Evolutionary conservation across 1,284 basidiomycete species (phyloP), one percentile per base, ranked within the genome.

Genomic region (Cutaneotrichosporon cavernicola): DNA sequence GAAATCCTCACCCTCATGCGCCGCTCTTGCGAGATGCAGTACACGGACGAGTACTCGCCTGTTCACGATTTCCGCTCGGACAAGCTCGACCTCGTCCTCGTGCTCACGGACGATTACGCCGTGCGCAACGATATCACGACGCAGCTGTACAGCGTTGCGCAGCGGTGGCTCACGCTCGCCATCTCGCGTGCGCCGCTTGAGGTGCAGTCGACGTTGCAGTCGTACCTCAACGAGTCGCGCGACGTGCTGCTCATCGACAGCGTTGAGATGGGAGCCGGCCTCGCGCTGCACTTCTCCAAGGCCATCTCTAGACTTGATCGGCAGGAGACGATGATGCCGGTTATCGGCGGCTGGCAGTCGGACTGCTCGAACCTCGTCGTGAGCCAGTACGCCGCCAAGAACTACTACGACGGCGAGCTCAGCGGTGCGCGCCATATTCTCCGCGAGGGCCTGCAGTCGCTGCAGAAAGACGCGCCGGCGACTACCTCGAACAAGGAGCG

Each of bases 11-110:
- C 96, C 0, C 83, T 98, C 14, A 83, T 99, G 69, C 87, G 94
- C 62, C 86, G 88, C 59, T 88, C 90, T 1, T 95, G 93, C 76
- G 92, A 98, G 80, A 90, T 92, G 66, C 92, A 97, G 81, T 93
- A 88, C 74, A 84, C 87, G 11, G 92, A 97, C 79, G 96, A 98
- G 91, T 97, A 92, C 77, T 92, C 95, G 65, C 93, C 96, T 1
- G 82, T 85, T 31, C 93, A 91, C 76, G 86, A 89, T 69, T 97
- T 91, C 80, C 82, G 84, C 64, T 98, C 96, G 0, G 87, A 90
- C 56, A 85, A 89, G 71, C 86, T 86, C 59, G 85, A 85, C 51
- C 85, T 98, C 69, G 87, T 85, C 16, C 82, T 99, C 43, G 87
- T 92, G 66, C 82, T 99, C 26, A 89, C 90, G 2, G 97, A 98